A percentile compares a stretch with the other conserved stretches of the same genome.
Evolutionary conservation across 257 asterid species (phyloP).

Genomic region (Handroanthus guayacan): DNA sequence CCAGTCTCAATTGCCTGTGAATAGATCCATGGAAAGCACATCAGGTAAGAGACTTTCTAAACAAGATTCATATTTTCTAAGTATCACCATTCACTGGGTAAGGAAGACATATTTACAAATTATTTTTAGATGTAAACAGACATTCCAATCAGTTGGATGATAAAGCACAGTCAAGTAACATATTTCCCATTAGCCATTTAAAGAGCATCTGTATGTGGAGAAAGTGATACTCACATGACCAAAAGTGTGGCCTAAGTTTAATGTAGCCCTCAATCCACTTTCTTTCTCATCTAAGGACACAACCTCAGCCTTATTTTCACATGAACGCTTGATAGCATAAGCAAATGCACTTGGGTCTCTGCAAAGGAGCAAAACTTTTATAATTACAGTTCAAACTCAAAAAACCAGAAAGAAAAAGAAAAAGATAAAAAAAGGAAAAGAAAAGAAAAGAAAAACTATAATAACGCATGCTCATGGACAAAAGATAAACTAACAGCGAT

Average conservation of each 20-base stretch:
- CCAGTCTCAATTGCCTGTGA: conserved; percentile 96
- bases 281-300: conserved; percentile 98
- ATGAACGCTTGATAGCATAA: conserved; percentile 96
- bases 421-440: too few relatives aligned
- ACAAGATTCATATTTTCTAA: conserved; percentile 7
- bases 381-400: conserved; percentile 29
- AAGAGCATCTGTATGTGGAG: conserved; percentile 13
- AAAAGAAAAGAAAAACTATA: too few relatives aligned
- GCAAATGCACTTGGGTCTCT: conserved; percentile 87
- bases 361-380: conserved; percentile 36
- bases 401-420: too few relatives aligned
- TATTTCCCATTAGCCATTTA: conserved; percentile 1
- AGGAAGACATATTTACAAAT: not conserved
- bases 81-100: not conserved
- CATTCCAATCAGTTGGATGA: not conserved
- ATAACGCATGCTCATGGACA: conserved; percentile 22
- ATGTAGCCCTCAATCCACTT: conserved; percentile 91
- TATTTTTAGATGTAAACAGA: not conserved
- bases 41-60: conserved; percentile 12
- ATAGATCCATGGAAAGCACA: conserved; percentile 30
- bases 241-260: conserved; percentile 98
- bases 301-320: conserved; percentile 98
- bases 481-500: conserved; percentile 1
- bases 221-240: conserved; percentile 80
- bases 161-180: conserved; percentile 6